A percentile compares a stretch with the other conserved stretches of the same genome.
Evolutionary conservation across 106 monocot species (phyloP).

Genomic region (Narthecium ossifragum): DNA sequence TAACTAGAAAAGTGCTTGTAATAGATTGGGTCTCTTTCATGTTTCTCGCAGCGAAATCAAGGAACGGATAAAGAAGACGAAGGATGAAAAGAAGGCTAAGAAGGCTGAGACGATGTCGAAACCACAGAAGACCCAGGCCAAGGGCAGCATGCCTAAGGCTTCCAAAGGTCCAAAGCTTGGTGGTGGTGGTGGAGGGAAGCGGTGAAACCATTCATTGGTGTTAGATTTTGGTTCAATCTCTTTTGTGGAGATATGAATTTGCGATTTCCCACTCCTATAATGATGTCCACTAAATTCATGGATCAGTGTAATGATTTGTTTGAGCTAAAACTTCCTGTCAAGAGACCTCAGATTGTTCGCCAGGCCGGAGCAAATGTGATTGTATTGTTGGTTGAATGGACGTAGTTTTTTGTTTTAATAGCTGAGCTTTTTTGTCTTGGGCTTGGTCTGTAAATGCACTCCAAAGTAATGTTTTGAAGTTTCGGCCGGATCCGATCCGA

Average conservation of each 20-base stretch:
- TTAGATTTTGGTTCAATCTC: neutral
- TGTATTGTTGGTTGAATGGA: no score
- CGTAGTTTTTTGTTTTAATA: no score
- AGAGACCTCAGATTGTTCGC: neutral
- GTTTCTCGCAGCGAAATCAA: constrained; percentile 73
- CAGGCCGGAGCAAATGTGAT: no score
- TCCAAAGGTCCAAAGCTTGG: constrained; percentile 73
- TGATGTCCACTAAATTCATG: neutral
- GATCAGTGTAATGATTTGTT: neutral
- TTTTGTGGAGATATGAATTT: neutral
- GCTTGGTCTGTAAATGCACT: no score
- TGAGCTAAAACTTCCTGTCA: neutral
- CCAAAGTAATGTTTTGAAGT: no score
- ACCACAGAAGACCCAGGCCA: constrained; percentile 49
- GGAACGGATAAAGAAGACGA: constrained; percentile 87
- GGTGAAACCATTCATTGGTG: constrained; percentile 18
- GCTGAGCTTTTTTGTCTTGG: no score
- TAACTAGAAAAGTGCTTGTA: no score
- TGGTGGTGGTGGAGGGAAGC: constrained; percentile 81
- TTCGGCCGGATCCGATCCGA: no score
- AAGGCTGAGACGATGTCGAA: constrained; percentile 61
- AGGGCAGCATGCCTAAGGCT: constrained; percentile 38
- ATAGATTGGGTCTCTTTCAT: neutral
- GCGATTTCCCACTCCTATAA: neutral
- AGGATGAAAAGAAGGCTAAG: constrained; percentile 93